Base-by-base conservation (phyloP, 495 filamentous ascomycete species). In the Aspergillus saccharolyticus region DNA sequence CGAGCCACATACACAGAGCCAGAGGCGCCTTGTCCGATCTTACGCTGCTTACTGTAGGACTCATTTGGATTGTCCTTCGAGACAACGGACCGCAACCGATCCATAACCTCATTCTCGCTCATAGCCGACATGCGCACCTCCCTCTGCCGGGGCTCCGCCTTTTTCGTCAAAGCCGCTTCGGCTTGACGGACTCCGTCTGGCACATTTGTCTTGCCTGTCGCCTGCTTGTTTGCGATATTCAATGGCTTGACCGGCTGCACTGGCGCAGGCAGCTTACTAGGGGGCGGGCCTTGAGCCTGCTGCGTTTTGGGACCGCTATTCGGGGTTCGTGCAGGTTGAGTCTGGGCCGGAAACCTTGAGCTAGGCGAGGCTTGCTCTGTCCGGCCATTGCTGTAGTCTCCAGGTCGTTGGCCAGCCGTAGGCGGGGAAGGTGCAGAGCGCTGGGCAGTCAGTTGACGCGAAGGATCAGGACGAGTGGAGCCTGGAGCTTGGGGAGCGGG, bases 1-100 rank as follows among this genome's bases (percentile, higher is more conserved):
- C 93, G 92, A 44, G 94, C 94, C 59, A 98, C 95, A 69, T 98
- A 98, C 39, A 98, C 94, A 24, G 93, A 96, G 51, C 94, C 94
- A 24, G 94, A 97, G 59, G 94, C 94, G 70, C 94, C 94, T 70
- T 97, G 95, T 9, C 94, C 94, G 68, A 98, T 96, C 80, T 98
- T 98, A 79, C 96, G 96, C 69, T 97, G 93, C 76, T 98, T 98
- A 63, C 89, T 89, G 72, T 98, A 98, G 4, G 90, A 91, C 52
- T 91, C 78, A 57, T 92, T 88, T 17, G 94, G 94, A 65, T 95
- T 91, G 44, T 91, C 89, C 62, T 90, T 91, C 47, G 91, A 96
- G 1, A 98, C 94, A 4, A 95, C 93, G 56, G 94, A 87, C 63
- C 91, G 85, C 48, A 98, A 74, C 67, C 91, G 92, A 56, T 89